Evolutionary conservation across 129 eudicot genomes (phyloP).

Genomic region (Gnaphalium uliginosum): DNA sequence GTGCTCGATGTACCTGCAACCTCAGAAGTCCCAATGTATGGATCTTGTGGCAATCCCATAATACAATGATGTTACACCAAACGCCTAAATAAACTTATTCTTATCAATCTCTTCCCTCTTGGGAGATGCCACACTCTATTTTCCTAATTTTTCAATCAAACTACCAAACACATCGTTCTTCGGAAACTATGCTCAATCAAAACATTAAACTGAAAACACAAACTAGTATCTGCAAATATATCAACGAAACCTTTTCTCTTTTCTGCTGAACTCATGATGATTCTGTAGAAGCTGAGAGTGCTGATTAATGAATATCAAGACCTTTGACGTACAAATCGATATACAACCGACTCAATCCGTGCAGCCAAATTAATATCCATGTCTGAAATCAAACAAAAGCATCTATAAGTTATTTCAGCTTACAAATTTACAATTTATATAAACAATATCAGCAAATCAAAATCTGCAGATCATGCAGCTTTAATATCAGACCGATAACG

Average conservation of each 20-base stretch:
- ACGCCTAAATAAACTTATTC: slow-evolving; percentile 3
- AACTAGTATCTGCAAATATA: slow-evolving; percentile 16
- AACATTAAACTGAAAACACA: slow-evolving; percentile 16
- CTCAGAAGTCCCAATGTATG: slow-evolving; percentile 40
- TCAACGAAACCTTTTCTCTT: slow-evolving; percentile 17
- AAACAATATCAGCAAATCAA: slow-evolving; percentile 20
- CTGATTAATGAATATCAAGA: slow-evolving; percentile 13
- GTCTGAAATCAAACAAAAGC: slow-evolving; percentile 32
- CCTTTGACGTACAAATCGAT: slow-evolving; percentile 25
- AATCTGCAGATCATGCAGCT: slow-evolving; percentile 18
- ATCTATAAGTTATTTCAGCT: slow-evolving; percentile 2
- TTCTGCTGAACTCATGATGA: slow-evolving; percentile 18
- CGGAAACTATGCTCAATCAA: slow-evolving; percentile 17
- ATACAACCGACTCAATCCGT: background rate
- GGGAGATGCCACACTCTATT: background rate
- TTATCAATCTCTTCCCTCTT: background rate
- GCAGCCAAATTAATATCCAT: slow-evolving; percentile 20
- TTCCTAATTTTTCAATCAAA: slow-evolving; percentile 26
- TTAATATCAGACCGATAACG: slow-evolving; percentile 17
- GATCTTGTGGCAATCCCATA: slow-evolving; percentile 89
- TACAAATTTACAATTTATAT: background rate
- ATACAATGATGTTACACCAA: background rate
- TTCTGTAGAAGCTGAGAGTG: slow-evolving; percentile 1
- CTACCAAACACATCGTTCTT: slow-evolving; percentile 14
- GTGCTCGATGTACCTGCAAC: slow-evolving; percentile 34